Conservation (phyloP, 768 basidiomycete species). For the Baorangia bicolor region DNA sequence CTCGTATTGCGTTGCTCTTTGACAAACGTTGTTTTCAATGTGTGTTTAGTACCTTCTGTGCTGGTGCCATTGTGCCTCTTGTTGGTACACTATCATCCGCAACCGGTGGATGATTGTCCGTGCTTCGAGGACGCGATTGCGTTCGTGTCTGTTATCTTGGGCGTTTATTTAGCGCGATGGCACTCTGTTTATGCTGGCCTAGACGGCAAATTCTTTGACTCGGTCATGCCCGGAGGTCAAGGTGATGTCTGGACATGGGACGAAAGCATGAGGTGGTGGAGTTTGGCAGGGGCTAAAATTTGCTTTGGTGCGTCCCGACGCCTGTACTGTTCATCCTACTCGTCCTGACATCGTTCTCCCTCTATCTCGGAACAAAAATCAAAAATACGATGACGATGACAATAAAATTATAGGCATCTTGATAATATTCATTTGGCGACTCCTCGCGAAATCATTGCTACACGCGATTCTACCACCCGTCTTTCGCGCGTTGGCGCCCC, state of each 20-base stretch:
- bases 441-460: constrained; percentile 76
- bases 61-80: constrained; percentile 64
- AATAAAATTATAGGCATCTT: constrained; percentile 55
- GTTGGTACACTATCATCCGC: constrained; percentile 85
- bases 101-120: constrained; percentile 95
- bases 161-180: constrained; percentile 73
- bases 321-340: not conserved
- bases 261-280: constrained; percentile 37
- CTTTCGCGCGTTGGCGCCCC: constrained; percentile 71
- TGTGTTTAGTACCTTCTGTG: constrained; percentile 50
- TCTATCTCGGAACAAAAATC: not conserved
- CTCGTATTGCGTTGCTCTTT: constrained; percentile 21
- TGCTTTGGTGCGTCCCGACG: constrained; percentile 36
- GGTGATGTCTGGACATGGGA: constrained; percentile 38
- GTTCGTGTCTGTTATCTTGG: constrained; percentile 80
- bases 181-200: constrained; percentile 42
- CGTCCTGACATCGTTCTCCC: not conserved
- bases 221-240: constrained; percentile 58
- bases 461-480: constrained; percentile 78
- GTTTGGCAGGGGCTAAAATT: constrained; percentile 40
- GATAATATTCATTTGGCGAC: constrained; percentile 83
- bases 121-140: constrained; percentile 99
- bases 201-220: constrained; percentile 31
- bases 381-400: not conserved
- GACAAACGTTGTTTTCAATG: not conserved